These are phyloP conservation scores for Fusarium secorum DNA, from an alignment of 2,329 filamentous ascomycete genomes.

Conservation along the genomic window DNA sequence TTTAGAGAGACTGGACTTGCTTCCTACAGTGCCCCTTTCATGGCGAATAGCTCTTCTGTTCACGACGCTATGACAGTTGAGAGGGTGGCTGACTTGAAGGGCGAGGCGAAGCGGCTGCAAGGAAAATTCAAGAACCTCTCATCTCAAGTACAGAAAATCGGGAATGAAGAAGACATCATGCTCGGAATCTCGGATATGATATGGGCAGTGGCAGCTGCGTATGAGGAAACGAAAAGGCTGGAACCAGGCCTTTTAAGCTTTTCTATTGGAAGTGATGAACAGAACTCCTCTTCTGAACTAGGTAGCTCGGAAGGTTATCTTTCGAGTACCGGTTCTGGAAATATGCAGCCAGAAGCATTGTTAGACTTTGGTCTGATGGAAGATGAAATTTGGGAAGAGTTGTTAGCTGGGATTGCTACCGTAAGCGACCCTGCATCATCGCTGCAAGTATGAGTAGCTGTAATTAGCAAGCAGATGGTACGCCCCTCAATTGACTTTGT, in stretches of 20 bases:
- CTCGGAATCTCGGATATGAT: slow-evolving; percentile 4
- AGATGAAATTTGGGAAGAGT: slow-evolving; percentile 8
- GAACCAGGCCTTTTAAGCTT: neutral
- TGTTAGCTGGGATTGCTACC: neutral
- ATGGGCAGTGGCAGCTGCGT: slow-evolving; percentile 1
- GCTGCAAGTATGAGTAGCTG: neutral
- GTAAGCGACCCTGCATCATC: neutral
- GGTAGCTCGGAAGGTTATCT: slow-evolving; percentile 4
- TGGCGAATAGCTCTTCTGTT: neutral
- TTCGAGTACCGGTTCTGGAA: slow-evolving; percentile 1
- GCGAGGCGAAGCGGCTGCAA: neutral
- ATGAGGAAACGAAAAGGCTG: neutral
- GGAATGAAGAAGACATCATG: neutral
- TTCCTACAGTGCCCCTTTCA: neutral
- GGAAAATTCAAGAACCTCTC: slow-evolving; percentile 2
- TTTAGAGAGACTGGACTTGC: neutral
- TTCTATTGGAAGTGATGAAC: neutral
- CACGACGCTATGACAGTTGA: neutral
- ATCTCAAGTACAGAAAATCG: neutral
- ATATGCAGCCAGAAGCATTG: neutral
- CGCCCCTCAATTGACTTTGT: neutral
- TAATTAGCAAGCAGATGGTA: too few relatives aligned
- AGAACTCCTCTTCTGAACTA: neutral
- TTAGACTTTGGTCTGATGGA: neutral
- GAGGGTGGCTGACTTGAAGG: neutral